These are phyloP conservation scores for Sclerotiophoma versabilis DNA, from an alignment of 2,329 filamentous ascomycete species.

Conservation along the genomic window DNA sequence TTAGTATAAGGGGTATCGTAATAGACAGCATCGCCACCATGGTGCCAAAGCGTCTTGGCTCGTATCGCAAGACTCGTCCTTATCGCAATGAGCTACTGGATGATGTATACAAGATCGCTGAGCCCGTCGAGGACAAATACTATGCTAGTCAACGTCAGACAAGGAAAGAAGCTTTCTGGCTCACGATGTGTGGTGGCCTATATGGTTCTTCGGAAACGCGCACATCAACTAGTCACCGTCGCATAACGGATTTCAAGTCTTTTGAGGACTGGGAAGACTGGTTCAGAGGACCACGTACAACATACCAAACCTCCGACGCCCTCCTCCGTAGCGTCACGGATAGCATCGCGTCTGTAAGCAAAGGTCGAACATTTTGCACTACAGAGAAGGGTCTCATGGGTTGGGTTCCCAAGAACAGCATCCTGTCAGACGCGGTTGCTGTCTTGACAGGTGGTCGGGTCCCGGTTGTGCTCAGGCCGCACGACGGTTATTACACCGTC, in stretches of 20 bases:
- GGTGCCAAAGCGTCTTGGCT: background rate
- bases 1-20: background rate
- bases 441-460: slow-evolving; percentile 5
- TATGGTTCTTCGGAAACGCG: too few relatives aligned
- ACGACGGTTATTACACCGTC: background rate
- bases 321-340: slow-evolving; percentile 3
- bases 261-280: slow-evolving; percentile 8
- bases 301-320: background rate
- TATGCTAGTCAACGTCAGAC: background rate
- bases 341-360: slow-evolving; percentile 6
- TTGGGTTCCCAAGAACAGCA: slow-evolving; percentile 9
- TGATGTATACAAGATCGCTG: slow-evolving; percentile 2
- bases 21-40: background rate
- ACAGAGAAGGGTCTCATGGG: background rate
- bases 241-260: too few relatives aligned
- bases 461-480: background rate
- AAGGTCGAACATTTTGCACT: slow-evolving; percentile 1
- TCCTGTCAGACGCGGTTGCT: background rate
- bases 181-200: slow-evolving; percentile 9
- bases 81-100: slow-evolving; percentile 6
- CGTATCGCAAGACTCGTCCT: slow-evolving; percentile 1
- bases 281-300: slow-evolving; percentile 7
- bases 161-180: slow-evolving; percentile 12
- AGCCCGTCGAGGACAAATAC: background rate
- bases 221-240: too few relatives aligned